These are phyloP conservation scores for Fraxinus quadrangulata DNA, from an alignment of 257 asterid genomes.

Conservation along the genomic window DNA sequence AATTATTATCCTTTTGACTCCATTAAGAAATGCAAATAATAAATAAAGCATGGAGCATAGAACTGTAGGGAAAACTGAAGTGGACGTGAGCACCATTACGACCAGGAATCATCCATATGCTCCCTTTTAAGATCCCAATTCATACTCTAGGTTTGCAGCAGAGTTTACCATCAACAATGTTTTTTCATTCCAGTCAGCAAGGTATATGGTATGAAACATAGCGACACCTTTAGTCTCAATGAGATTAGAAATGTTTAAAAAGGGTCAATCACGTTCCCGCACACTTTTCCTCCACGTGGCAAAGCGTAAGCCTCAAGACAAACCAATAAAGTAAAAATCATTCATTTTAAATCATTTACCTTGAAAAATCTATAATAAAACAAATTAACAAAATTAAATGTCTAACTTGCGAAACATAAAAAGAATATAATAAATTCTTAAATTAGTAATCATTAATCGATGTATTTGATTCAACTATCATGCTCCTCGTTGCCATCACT, in stretches of 20 bases:
- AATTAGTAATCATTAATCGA: background rate
- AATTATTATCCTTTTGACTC: constrained; percentile 1
- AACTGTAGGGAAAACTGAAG: constrained; percentile 4
- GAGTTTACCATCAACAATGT: background rate
- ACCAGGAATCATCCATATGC: background rate
- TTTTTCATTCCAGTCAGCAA: background rate
- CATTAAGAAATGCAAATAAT: background rate
- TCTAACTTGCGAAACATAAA: background rate
- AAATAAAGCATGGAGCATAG: constrained; percentile 1
- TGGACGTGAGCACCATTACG: background rate
- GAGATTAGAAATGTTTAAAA: background rate
- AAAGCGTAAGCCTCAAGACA: background rate
- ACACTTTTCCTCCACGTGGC: background rate
- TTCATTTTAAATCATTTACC: background rate
- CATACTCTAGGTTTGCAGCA: constrained; percentile 4
- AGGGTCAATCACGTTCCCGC: background rate
- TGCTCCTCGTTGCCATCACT: background rate
- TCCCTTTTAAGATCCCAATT: constrained; percentile 7
- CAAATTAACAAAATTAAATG: background rate
- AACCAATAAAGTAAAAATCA: background rate
- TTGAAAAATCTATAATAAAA: background rate
- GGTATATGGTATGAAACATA: background rate
- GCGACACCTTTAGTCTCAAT: background rate
- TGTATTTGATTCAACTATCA: background rate
- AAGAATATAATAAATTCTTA: background rate